These are phyloP conservation scores for Phytophthora pisi DNA, from an alignment of 352 stramenopile genomes.

Conservation along the genomic window DNA sequence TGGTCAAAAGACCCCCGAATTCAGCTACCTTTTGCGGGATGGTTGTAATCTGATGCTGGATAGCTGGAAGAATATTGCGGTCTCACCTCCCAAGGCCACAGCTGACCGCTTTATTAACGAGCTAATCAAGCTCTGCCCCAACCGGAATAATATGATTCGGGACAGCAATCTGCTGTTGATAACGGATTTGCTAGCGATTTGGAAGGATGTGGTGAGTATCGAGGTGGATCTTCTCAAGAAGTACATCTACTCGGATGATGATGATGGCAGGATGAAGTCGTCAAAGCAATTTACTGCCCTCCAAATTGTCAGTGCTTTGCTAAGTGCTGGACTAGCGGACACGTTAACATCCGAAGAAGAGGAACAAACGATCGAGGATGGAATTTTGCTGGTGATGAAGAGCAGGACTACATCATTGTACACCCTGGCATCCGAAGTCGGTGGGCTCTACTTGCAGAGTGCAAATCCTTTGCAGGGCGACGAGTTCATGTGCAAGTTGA, in stretches of 20 bases:
- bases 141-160: slow-evolving; percentile 59
- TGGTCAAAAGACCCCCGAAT: slow-evolving; percentile 46
- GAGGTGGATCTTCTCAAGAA: slow-evolving; percentile 45
- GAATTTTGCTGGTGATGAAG: slow-evolving; percentile 56
- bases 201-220: slow-evolving; percentile 53
- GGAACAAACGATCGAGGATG: slow-evolving; percentile 47
- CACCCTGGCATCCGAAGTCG: slow-evolving; percentile 68
- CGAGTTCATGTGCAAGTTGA: slow-evolving; percentile 44
- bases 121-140: slow-evolving; percentile 60
- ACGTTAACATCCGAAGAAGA: slow-evolving; percentile 28
- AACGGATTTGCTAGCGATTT: slow-evolving; percentile 56
- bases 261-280: slow-evolving; percentile 44
- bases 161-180: slow-evolving; percentile 73
- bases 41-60: slow-evolving; percentile 65
- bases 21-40: slow-evolving; percentile 81
- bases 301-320: slow-evolving; percentile 71
- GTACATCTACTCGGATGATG: slow-evolving; percentile 45
- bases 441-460: slow-evolving; percentile 49
- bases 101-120: slow-evolving; percentile 61
- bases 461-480: slow-evolving; percentile 8
- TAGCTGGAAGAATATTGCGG: slow-evolving; percentile 50
- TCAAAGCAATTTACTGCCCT: slow-evolving; percentile 58
- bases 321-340: slow-evolving; percentile 36
- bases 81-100: slow-evolving; percentile 21
- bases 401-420: slow-evolving; percentile 57